phyloP scores from a whole-genome alignment of 2,329 filamentous ascomycete genomes.

The Epichloe gansuensis region DNA sequence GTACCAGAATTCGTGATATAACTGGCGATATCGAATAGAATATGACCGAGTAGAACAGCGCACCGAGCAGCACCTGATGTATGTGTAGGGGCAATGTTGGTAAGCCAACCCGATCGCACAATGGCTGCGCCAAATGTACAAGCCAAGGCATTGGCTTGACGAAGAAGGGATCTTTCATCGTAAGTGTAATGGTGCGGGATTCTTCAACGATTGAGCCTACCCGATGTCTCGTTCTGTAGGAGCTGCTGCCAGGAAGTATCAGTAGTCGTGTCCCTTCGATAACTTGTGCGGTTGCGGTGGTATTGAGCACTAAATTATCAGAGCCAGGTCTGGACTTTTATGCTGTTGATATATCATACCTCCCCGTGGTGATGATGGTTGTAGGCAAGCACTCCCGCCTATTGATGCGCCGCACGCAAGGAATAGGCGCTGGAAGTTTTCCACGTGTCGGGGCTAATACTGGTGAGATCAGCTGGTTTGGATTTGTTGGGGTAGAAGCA shows the following conservation, averaged over 20 bases:
- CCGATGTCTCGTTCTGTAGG: background rate
- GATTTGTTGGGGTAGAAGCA: background rate
- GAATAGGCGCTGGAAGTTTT: no score
- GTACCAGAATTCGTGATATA: slow-evolving; percentile 50
- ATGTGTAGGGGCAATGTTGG: slow-evolving; percentile 61
- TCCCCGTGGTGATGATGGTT: no score
- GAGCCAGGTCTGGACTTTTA: no score
- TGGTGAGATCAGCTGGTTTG: background rate
- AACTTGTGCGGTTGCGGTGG: background rate
- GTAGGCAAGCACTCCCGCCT: no score
- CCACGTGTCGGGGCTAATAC: no score
- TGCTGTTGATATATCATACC: no score
- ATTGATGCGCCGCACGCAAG: no score
- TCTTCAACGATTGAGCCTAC: background rate
- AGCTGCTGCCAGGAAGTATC: background rate
- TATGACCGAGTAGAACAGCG: slow-evolving; percentile 56
- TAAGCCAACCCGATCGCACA: slow-evolving; percentile 49
- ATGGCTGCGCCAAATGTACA: slow-evolving; percentile 45
- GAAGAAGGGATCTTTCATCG: slow-evolving; percentile 64
- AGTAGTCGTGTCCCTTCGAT: background rate
- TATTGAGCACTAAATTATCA: no score
- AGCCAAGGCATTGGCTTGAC: slow-evolving; percentile 48
- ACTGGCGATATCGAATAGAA: slow-evolving; percentile 55
- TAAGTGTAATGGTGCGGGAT: slow-evolving; percentile 7
- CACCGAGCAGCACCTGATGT: slow-evolving; percentile 61